A percentile compares a stretch with the other conserved stretches of the same genome.
Evolutionary conservation across 1,284 basidiomycete species (phyloP).

Genomic region (Ganoderma multipileum): DNA sequence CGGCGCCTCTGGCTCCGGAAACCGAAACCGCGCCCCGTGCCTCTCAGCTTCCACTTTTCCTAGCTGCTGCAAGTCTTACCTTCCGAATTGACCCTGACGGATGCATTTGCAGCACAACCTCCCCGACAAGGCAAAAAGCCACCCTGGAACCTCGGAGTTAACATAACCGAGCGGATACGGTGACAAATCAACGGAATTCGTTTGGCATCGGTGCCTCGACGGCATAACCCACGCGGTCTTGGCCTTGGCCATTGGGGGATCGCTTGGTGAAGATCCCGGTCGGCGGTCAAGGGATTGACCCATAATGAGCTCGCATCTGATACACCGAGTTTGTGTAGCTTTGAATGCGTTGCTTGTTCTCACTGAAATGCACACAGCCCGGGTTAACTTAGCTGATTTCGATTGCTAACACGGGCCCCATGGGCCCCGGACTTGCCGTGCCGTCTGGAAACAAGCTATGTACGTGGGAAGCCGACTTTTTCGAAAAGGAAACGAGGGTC

Average conservation of each 20-base stretch:
- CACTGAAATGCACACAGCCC: background rate
- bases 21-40: background rate
- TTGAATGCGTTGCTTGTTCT: background rate
- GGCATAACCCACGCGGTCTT: constrained; percentile 1
- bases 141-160: background rate
- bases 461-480: constrained; percentile 15
- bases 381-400: background rate
- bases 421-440: background rate
- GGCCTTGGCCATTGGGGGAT: background rate
- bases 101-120: background rate
- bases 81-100: background rate
- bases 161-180: background rate
- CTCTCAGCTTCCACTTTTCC: background rate
- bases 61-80: background rate
- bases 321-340: background rate
- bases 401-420: background rate
- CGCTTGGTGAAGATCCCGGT: background rate
- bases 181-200: background rate
- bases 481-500: constrained; percentile 11
- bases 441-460: background rate
- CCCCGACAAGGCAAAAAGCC: background rate
- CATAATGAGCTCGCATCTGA: background rate
- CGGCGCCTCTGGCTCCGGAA: background rate
- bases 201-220: background rate
- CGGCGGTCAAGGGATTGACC: background rate